phyloP scores from a whole-genome alignment of 495 filamentous ascomycete species.

The Xylaria venustula region DNA sequence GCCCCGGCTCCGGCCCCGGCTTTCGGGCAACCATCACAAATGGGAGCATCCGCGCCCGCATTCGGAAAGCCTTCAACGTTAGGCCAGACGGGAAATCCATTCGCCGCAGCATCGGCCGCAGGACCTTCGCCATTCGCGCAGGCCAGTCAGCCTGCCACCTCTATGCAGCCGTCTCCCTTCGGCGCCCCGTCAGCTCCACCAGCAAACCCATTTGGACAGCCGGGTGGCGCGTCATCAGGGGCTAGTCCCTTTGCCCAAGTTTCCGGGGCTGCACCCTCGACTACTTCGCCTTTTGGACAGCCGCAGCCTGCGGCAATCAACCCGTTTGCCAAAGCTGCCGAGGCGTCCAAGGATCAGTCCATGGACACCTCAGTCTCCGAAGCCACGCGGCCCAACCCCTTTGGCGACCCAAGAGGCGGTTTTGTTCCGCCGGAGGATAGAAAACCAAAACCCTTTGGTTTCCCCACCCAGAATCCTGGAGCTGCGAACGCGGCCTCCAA shows the following conservation, averaged over 20 bases:
- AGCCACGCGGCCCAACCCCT: constrained; percentile 19
- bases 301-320: constrained; percentile 29
- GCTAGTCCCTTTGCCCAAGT: constrained; percentile 23
- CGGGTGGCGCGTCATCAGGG: constrained; percentile 1
- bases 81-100: constrained; percentile 22
- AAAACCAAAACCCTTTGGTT: neutral
- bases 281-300: constrained; percentile 38
- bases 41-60: constrained; percentile 16
- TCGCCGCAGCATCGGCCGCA: neutral
- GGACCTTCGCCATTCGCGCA: constrained; percentile 5
- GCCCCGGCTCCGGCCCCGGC: constrained; percentile 20
- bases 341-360: constrained; percentile 12
- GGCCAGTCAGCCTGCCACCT: constrained; percentile 21
- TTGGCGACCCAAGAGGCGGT: constrained; percentile 10
- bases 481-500: neutral
- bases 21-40: constrained; percentile 39
- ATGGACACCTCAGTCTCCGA: constrained; percentile 27
- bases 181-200: constrained; percentile 15
- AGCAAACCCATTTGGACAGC: constrained; percentile 24
- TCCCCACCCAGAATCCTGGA: neutral
- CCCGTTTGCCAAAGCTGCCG: constrained; percentile 20
- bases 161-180: constrained; percentile 30
- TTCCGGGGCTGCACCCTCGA: constrained; percentile 11
- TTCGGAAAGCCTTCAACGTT: constrained; percentile 24
- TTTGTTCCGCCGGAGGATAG: neutral